Conservation (phyloP, 2,329 filamentous ascomycete species). For the Lachnellula occidentalis region DNA sequence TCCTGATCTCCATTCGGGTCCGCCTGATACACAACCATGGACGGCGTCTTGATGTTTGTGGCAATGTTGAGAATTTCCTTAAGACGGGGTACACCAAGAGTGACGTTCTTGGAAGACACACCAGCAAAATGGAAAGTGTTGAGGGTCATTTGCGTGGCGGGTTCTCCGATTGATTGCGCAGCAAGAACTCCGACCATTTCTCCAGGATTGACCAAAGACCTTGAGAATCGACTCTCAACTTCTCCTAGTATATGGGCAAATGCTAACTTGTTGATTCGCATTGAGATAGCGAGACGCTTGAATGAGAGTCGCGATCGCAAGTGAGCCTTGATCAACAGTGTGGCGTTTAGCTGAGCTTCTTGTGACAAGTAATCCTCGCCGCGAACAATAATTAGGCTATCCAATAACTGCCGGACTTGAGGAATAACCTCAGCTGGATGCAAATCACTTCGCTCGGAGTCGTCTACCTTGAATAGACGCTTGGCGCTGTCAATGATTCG, state of each 20-base stretch:
- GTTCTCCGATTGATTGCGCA: slow-evolving; percentile 96
- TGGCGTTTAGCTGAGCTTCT: slow-evolving; percentile 85
- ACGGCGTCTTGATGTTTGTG: slow-evolving; percentile 85
- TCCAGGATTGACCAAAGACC: slow-evolving; percentile 92
- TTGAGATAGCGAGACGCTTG: slow-evolving; percentile 82
- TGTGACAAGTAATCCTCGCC: slow-evolving; percentile 74
- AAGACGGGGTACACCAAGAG: slow-evolving; percentile 97
- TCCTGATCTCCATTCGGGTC: slow-evolving; percentile 76
- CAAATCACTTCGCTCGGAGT: slow-evolving; percentile 79
- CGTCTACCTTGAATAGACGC: slow-evolving; percentile 85
- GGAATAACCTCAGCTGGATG: slow-evolving; percentile 84
- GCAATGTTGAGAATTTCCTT: slow-evolving; percentile 99
- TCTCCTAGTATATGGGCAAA: slow-evolving; percentile 91
- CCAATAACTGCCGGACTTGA: slow-evolving; percentile 67
- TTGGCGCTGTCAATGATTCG: slow-evolving; percentile 89
- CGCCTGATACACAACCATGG: slow-evolving; percentile 85
- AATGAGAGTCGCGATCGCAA: slow-evolving; percentile 85
- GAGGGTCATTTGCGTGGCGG: slow-evolving; percentile 97
- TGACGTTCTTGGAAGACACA: slow-evolving; percentile 99
- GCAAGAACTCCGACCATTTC: slow-evolving; percentile 95
- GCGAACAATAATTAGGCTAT: slow-evolving; percentile 77
- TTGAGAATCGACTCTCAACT: slow-evolving; percentile 77
- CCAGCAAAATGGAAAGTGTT: slow-evolving; percentile 99
- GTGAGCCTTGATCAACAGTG: slow-evolving; percentile 86
- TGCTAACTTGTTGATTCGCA: slow-evolving; percentile 82